Evolutionary conservation across 2,329 filamentous ascomycete genomes (phyloP), one percentile per base, ranked within the genome.

Genomic region (Pseudofabraea citricarpa): DNA sequence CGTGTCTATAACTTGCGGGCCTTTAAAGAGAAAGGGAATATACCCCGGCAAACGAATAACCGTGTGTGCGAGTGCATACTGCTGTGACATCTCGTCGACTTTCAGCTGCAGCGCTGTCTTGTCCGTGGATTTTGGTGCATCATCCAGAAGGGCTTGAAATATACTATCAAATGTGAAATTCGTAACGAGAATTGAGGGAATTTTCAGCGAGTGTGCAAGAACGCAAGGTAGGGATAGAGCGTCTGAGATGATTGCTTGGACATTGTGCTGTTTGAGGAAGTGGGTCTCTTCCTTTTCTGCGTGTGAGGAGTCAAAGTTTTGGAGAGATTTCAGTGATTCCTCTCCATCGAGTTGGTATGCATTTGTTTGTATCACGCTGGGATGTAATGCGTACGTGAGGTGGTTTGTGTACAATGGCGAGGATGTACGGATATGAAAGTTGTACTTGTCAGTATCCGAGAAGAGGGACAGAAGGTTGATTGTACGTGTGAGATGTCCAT

Each of bases 401-500:
- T 36, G 32, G n/a, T n/a, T 7, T 36, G 36, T 32, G 19, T 40
- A 19, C n/a, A 48, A 22, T n/a, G 43, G 31, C 2, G 46, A 45
- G 3, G 46, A 38, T 18, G 46, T 48, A n/a, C 46, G 46, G 37
- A 48, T 48, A 33, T 48, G 39, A 36, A 48, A 46, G 26, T 26
- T 41, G 43, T 45, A 45, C 15, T 46, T 49, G 32, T 52, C 53
- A 22, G 7, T 38, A 4, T 37, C n/a, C 33, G 54, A 44, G 53
- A 51, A 12, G 40, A 50, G 33, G 61, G 62, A 6, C 53, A 56
- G 13, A 64, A 71, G 46, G 55, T 59, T 20, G 60, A 57, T 18
- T 68, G 70, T 60, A 66, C 68, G 16, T 43, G 62, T 37, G 62
- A 66, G 21, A 21, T 47, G 41, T 12, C 42, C 41, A 18, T 38